A percentile compares a stretch with the other conserved stretches of the same genome.
Evolutionary conservation across 2,329 filamentous ascomycete genomes (phyloP).

Genomic region (Arthrobotrys iridis): DNA sequence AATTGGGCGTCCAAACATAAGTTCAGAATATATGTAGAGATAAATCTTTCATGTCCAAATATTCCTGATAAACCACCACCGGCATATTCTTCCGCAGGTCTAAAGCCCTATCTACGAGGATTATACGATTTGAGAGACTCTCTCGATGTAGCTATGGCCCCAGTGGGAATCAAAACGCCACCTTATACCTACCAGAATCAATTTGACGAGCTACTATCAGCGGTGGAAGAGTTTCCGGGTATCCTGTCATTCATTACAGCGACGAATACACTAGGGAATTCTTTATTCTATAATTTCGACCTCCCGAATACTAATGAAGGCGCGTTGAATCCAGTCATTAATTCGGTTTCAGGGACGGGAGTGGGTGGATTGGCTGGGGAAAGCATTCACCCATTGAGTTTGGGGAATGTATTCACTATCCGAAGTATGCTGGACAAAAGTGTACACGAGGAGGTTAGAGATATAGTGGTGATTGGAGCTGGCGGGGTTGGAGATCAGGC

Average conservation of each 20-base stretch:
- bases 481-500: constrained; percentile 75
- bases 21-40: constrained; percentile 73
- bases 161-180: constrained; percentile 76
- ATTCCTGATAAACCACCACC: constrained; percentile 75
- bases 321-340: constrained; percentile 61
- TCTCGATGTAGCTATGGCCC: constrained; percentile 60
- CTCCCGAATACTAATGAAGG: constrained; percentile 19
- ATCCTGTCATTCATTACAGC: constrained; percentile 73
- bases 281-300: constrained; percentile 66
- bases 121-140: constrained; percentile 61
- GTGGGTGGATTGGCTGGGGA: constrained; percentile 78
- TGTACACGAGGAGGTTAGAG: constrained; percentile 63
- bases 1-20: constrained; percentile 61
- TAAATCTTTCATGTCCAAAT: constrained; percentile 83
- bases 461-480: constrained; percentile 75
- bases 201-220: constrained; percentile 68
- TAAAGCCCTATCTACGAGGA: constrained; percentile 68
- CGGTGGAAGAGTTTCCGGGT: constrained; percentile 63
- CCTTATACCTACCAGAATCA: constrained; percentile 78
- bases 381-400: constrained; percentile 75
- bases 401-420: constrained; percentile 80
- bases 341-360: constrained; percentile 67
- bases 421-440: constrained; percentile 67
- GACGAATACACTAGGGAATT: constrained; percentile 78
- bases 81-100: constrained; percentile 69